phyloP scores from a whole-genome alignment of 1,139 yeast species.

The Candida sp. region DNA sequence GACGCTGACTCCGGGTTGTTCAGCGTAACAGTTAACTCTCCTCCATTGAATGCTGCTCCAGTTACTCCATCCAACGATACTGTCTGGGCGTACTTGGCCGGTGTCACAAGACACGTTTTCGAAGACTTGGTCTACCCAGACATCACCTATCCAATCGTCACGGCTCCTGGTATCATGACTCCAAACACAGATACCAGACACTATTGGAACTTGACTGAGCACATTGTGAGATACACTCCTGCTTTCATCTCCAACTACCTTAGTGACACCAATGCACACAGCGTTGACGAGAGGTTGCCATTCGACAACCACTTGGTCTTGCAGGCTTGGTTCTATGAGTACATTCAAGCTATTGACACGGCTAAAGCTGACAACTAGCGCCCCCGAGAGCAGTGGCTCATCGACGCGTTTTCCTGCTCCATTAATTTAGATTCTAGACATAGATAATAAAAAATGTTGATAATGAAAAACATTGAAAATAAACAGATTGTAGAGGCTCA shows the following conservation, averaged over 20 bases:
- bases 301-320: constrained; percentile 29
- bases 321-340: constrained; percentile 43
- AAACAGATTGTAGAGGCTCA: no score
- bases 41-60: constrained; percentile 38
- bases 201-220: constrained; percentile 75
- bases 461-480: no score
- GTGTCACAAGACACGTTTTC: constrained; percentile 46
- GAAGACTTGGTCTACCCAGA: constrained; percentile 45
- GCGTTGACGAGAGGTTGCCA: constrained; percentile 35
- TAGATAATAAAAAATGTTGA: no score
- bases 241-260: constrained; percentile 20
- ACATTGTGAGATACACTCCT: constrained; percentile 73
- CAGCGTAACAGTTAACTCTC: constrained; percentile 16
- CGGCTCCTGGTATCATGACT: constrained; percentile 70
- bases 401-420: no score
- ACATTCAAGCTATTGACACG: constrained; percentile 27
- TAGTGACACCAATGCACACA: constrained; percentile 31
- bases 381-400: no score
- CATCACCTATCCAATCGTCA: constrained; percentile 45
- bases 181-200: constrained; percentile 88
- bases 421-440: no score
- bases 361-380: neutral
- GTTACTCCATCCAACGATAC: constrained; percentile 39
- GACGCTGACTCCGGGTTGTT: constrained; percentile 28
- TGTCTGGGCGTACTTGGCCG: constrained; percentile 46